Base-by-base conservation (phyloP, 1,284 basidiomycete species). In the Rhodotorula sp. region DNA sequence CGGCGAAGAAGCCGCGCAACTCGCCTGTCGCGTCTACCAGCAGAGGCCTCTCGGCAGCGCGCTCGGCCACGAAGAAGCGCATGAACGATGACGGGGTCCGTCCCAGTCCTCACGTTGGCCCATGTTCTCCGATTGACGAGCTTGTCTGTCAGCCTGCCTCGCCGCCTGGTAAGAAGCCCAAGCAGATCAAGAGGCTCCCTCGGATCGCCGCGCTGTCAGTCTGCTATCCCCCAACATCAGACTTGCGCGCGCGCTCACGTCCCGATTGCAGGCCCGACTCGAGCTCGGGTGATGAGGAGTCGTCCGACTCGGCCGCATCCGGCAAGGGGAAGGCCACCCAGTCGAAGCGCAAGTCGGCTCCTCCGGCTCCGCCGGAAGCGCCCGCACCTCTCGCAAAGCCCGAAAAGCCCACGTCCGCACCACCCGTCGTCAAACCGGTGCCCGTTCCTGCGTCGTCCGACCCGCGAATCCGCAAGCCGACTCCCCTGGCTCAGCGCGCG, bases 1-100 rank as follows among this genome's bases (percentile, higher is more conserved):
- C 34, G n/a, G 23, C 16, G 53, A 61, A 61, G 34, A 54, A 60
- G 54, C 48, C 58, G 4, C 46, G 25, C 7, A 13, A 34, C 9
- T 48, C 21, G 42, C 53, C 62, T 13, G 57, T 58, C 25, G 53
- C 27, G 9, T 45, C 61, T n/a, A 64, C 58, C 16, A 48, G 45
- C 45, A 49, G 21, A 12, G 17, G 16, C 14, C 14, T 13, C 14
- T 25, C 27, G 12, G 53, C 25, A 4, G 19, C 27, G 16, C 58
- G 58, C 16, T 25, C 52, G 4, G 2, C 52, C 19, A 13, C 52
- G 9, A 63, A 48, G 44, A 19, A 63, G 42, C 61, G 61, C 17
- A 3, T 16, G 19, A 14, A 27, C 17, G 57, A 27, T 21, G 57
- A 44, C 14, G 14, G 25, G n/a, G 57, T 58, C 7, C 4, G 57